phyloP scores from a whole-genome alignment of 352 stramenopile species.

The Globisporangium sylvaticum region DNA sequence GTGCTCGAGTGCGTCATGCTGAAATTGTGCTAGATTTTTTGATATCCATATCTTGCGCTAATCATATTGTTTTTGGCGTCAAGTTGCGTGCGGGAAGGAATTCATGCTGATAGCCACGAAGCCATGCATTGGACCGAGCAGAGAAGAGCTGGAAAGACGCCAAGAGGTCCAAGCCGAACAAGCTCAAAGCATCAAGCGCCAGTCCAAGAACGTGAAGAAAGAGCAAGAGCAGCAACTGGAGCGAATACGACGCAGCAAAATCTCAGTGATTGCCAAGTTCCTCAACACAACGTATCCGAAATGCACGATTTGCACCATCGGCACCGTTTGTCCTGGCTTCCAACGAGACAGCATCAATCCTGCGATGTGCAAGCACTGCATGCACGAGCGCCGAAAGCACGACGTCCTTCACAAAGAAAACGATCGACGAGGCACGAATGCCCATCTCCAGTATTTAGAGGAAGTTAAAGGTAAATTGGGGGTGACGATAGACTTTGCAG shows the following conservation, averaged over 20 bases:
- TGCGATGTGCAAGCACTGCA: conserved; percentile 67
- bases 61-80: neutral
- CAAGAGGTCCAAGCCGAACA: conserved; percentile 39
- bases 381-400: conserved; percentile 71
- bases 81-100: conserved; percentile 89
- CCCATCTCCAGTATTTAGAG: conserved; percentile 38
- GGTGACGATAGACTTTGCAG: conserved; percentile 47
- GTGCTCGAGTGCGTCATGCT: conserved; percentile 49
- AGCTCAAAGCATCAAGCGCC: conserved; percentile 39
- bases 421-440: conserved; percentile 29
- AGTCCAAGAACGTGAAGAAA: conserved; percentile 42
- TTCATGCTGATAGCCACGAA: conserved; percentile 92
- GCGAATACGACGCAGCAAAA: conserved; percentile 43
- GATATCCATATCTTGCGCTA: neutral
- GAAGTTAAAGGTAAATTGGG: conserved; percentile 50
- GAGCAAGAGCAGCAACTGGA: conserved; percentile 37
- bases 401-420: conserved; percentile 36
- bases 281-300: conserved; percentile 61
- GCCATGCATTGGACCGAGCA: conserved; percentile 87
- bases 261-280: conserved; percentile 33
- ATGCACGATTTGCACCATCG: conserved; percentile 61
- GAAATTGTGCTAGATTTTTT: neutral
- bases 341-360: conserved; percentile 67
- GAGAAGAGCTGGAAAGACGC: conserved; percentile 56
- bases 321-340: conserved; percentile 68